Conservation (phyloP, 2,329 filamentous ascomycete genomes). For the Aspergillus neoniger region DNA sequence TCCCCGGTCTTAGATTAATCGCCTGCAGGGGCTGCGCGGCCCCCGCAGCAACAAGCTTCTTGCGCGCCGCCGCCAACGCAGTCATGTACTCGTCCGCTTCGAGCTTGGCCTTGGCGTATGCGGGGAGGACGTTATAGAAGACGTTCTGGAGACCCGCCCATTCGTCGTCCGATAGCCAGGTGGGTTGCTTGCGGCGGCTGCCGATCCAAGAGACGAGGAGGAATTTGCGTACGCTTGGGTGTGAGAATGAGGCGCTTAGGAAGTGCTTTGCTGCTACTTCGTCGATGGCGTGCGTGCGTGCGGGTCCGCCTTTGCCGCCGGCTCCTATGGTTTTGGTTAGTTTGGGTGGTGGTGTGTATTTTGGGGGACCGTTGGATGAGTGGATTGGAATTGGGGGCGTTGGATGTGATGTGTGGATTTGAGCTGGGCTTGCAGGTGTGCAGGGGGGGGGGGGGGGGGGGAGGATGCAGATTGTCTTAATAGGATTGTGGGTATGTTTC, state of each 20-base stretch:
- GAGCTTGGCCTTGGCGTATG: constrained; percentile 57
- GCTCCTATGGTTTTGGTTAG: constrained; percentile 43
- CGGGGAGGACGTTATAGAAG: constrained; percentile 52
- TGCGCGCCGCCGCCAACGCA: constrained; percentile 43
- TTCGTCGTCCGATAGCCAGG: constrained; percentile 55
- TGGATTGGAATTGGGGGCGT: neutral
- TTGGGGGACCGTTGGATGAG: neutral
- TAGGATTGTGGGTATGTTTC: neutral
- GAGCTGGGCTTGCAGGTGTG: neutral
- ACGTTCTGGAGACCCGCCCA: constrained; percentile 49
- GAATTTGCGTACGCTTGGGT: constrained; percentile 54
- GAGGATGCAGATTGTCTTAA: neutral
- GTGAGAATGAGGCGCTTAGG: constrained; percentile 51
- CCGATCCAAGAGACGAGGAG: constrained; percentile 57
- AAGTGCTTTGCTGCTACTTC: constrained; percentile 58
- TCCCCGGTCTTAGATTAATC: constrained; percentile 55
- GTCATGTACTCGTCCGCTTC: constrained; percentile 59
- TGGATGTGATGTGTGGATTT: neutral
- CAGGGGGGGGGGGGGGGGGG: neutral
- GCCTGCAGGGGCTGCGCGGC: constrained; percentile 44
- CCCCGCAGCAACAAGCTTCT: constrained; percentile 19
- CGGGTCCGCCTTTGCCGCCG: constrained; percentile 56
- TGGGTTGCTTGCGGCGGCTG: constrained; percentile 50
- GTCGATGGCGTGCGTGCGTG: constrained; percentile 55
- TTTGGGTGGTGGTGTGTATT: neutral